phyloP scores from a whole-genome alignment of 2,329 filamentous ascomycete genomes.

The Colletotrichum ledebouriae region DNA sequence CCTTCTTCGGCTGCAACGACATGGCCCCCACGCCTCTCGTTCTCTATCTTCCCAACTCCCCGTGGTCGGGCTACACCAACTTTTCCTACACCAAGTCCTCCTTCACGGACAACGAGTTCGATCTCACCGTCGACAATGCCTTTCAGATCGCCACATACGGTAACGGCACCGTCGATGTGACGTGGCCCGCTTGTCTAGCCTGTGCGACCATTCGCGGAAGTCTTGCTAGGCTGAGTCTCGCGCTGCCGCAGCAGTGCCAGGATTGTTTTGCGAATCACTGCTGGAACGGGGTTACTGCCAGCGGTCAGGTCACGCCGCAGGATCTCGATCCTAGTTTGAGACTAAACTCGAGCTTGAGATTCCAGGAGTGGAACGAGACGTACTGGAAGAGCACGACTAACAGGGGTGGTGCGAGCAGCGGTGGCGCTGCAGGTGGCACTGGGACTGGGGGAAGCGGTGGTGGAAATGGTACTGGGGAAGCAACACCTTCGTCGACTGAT shows the following conservation, averaged over 20 bases:
- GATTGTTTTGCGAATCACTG: slow-evolving; percentile 47
- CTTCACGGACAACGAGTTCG: slow-evolving; percentile 46
- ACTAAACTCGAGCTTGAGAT: slow-evolving; percentile 45
- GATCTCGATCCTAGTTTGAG: slow-evolving; percentile 44
- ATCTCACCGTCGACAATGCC: slow-evolving; percentile 69
- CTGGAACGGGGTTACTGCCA: slow-evolving; percentile 45
- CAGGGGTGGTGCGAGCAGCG: neutral
- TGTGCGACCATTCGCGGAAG: slow-evolving; percentile 84
- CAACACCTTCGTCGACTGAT: neutral
- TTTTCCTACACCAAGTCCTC: slow-evolving; percentile 45
- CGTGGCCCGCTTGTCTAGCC: slow-evolving; percentile 84
- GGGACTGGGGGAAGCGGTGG: neutral
- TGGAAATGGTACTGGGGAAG: slow-evolving; percentile 1
- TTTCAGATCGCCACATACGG: slow-evolving; percentile 83
- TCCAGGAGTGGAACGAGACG: slow-evolving; percentile 45
- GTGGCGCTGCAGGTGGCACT: neutral
- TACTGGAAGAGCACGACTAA: slow-evolving; percentile 26
- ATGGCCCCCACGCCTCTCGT: slow-evolving; percentile 44
- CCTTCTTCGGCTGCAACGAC: slow-evolving; percentile 49
- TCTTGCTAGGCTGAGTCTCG: slow-evolving; percentile 57
- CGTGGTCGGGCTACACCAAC: slow-evolving; percentile 48
- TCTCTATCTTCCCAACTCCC: slow-evolving; percentile 49
- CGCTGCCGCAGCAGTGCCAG: slow-evolving; percentile 45
- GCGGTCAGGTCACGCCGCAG: slow-evolving; percentile 27
- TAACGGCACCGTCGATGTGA: slow-evolving; percentile 77